Percentiles rank a stretch among this genome's conserved stretches.
These are phyloP conservation scores for Aplosporella prunicola DNA, from an alignment of 2,329 filamentous ascomycete species.

Conservation along the genomic window DNA sequence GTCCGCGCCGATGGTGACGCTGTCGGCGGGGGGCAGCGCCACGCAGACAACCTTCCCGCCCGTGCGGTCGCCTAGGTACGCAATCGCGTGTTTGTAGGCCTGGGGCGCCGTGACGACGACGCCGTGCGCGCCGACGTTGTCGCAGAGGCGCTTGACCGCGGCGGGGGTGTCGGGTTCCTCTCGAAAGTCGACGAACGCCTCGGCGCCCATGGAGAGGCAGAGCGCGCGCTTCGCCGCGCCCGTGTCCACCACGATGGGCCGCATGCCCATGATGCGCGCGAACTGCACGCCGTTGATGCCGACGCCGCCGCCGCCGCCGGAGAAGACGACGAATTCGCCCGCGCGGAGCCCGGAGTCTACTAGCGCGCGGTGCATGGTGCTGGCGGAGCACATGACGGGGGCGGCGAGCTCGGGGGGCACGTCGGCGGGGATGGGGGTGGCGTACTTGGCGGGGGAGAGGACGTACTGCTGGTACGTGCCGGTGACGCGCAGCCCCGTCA, in stretches of 20 bases:
- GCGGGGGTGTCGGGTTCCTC: conserved; percentile 22
- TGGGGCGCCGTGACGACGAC: conserved; percentile 32
- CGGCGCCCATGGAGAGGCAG: conserved; percentile 2
- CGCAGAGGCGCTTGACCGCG: conserved; percentile 23
- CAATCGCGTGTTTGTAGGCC: conserved; percentile 35
- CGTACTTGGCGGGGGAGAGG: conserved; percentile 45
- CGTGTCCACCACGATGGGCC: conserved; percentile 43
- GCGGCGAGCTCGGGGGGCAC: conserved; percentile 25
- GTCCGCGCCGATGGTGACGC: conserved; percentile 24
- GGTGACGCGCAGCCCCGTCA: conserved; percentile 36
- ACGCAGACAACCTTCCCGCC: conserved; percentile 46
- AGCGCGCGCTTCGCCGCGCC: not conserved
- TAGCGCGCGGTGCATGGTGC: conserved; percentile 48
- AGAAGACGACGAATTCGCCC: too few relatives aligned
- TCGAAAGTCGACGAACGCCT: conserved; percentile 20
- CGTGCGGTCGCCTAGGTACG: too few relatives aligned
- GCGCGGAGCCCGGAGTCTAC: too few relatives aligned
- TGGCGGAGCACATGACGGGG: conserved; percentile 31
- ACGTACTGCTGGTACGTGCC: conserved; percentile 50
- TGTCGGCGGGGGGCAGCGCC: conserved; percentile 19
- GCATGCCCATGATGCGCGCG: conserved; percentile 43
- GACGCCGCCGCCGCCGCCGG: conserved; percentile 48
- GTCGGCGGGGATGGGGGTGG: conserved; percentile 11
- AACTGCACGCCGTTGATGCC: conserved; percentile 48
- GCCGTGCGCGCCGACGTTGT: conserved; percentile 23